Percentiles rank a stretch among this genome's conserved stretches.
Evolutionary conservation across 164 flowering plant species (phyloP).

Genomic region (Dillenia suffruticosa): DNA sequence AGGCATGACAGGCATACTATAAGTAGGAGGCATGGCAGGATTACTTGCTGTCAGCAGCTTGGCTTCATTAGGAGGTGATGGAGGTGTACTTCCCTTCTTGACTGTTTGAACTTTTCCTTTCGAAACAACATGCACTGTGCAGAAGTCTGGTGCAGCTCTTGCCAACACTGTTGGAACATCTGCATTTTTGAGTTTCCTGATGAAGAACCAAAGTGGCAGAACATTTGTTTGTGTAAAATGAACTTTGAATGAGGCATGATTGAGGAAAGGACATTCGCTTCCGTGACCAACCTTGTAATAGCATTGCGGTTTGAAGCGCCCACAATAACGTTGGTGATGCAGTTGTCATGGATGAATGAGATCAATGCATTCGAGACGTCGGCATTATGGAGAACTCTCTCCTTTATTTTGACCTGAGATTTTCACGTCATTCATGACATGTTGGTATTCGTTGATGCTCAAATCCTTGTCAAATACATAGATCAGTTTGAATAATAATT

Average conservation of each 20-base stretch:
- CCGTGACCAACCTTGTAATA: constrained; percentile 28
- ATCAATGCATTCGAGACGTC: constrained; percentile 39
- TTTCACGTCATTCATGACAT: background rate
- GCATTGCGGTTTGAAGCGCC: constrained; percentile 41
- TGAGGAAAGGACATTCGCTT: too few relatives aligned
- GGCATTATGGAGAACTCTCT: constrained; percentile 38
- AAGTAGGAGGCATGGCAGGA: too few relatives aligned
- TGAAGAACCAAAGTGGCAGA: background rate
- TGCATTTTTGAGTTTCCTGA: constrained; percentile 36
- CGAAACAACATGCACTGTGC: constrained; percentile 35
- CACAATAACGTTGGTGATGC: constrained; percentile 34
- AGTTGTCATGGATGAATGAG: constrained; percentile 20
- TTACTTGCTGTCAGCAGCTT: background rate
- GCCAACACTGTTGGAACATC: constrained; percentile 37
- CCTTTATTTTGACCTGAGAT: constrained; percentile 37
- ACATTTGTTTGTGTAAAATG: too few relatives aligned
- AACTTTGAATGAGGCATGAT: too few relatives aligned
- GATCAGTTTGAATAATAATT: too few relatives aligned
- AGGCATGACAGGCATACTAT: too few relatives aligned
- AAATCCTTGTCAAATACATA: too few relatives aligned
- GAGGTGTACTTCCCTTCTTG: constrained; percentile 18
- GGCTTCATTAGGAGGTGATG: background rate
- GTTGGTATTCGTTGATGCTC: too few relatives aligned
- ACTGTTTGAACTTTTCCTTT: constrained; percentile 32
- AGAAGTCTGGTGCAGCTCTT: constrained; percentile 39